phyloP scores from a whole-genome alignment of 306 rosid genomes.

The Pyrus bretschneideri region DNA sequence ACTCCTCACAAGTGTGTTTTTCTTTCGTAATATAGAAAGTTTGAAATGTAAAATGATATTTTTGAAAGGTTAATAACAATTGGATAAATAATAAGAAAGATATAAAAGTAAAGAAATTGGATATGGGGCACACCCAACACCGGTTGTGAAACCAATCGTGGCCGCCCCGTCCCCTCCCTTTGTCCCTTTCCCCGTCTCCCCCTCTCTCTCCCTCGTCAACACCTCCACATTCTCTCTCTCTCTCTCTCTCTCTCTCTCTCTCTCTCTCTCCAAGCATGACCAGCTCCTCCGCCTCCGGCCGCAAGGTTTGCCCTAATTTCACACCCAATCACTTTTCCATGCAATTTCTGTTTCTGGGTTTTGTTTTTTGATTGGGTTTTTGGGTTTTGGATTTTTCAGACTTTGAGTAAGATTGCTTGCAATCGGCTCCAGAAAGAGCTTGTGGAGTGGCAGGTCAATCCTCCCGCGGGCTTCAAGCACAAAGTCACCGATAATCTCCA shows the following conservation, averaged over 20 bases:
- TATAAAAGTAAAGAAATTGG: background rate
- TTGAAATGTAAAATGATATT: too few species aligned
- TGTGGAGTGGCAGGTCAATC: constrained; percentile 97
- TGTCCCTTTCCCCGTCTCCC: constrained; percentile 23
- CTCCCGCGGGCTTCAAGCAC: constrained; percentile 92
- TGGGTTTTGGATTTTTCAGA: constrained; percentile 25
- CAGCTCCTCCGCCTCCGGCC: constrained; percentile 80
- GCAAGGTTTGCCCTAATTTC: constrained; percentile 56
- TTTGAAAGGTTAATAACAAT: too few species aligned
- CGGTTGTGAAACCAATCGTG: constrained; percentile 36
- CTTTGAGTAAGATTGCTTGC: constrained; percentile 96
- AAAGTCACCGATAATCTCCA: constrained; percentile 95
- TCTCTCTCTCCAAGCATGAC: constrained; percentile 53
- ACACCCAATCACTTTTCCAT: background rate
- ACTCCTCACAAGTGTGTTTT: too few species aligned
- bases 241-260: constrained; percentile 12
- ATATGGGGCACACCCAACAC: background rate
- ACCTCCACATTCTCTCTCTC: constrained; percentile 6
- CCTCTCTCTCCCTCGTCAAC: constrained; percentile 32
- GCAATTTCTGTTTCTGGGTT: background rate
- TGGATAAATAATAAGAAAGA: background rate
- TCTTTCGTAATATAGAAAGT: too few species aligned
- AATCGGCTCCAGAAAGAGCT: constrained; percentile 98
- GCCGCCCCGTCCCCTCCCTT: constrained; percentile 24
- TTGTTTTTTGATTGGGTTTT: constrained; percentile 1